Evolutionary conservation across 2,329 filamentous ascomycete species (phyloP).

Genomic region (Apiospora sp.): DNA sequence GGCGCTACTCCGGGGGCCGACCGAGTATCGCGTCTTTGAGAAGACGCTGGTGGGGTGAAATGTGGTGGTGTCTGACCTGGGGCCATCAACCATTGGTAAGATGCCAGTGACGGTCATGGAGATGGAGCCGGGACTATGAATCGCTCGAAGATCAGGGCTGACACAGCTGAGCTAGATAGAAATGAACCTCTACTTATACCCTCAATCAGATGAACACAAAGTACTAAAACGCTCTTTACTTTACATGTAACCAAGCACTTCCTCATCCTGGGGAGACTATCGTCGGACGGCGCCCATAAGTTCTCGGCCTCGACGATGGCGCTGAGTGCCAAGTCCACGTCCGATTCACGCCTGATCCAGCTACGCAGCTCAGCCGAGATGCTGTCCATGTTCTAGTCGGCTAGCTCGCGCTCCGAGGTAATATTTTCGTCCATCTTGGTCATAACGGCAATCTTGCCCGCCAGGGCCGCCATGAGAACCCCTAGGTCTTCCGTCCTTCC

Average conservation of each 20-base stretch:
- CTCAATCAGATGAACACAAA: too few species aligned
- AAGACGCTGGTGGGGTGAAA: constrained; percentile 33
- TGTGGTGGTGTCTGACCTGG: not conserved
- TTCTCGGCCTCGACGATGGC: not conserved
- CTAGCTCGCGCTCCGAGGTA: not conserved
- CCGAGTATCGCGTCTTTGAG: constrained; percentile 38
- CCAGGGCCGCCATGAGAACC: not conserved
- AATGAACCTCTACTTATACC: not conserved
- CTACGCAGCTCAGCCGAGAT: not conserved
- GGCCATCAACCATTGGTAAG: not conserved
- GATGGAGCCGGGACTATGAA: not conserved
- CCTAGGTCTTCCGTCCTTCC: not conserved
- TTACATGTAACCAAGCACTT: too few species aligned
- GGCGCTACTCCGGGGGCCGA: constrained; percentile 34
- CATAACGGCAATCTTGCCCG: too few species aligned
- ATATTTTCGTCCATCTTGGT: not conserved
- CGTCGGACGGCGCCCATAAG: not conserved
- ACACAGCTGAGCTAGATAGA: not conserved
- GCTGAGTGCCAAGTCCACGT: not conserved
- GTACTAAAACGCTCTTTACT: too few species aligned
- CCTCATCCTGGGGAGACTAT: not conserved
- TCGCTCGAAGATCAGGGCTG: not conserved
- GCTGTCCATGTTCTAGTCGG: not conserved
- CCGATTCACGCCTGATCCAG: not conserved
- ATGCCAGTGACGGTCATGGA: not conserved